Conservation (phyloP, 2,329 filamentous ascomycete genomes). For the Lachnellula cervina region DNA sequence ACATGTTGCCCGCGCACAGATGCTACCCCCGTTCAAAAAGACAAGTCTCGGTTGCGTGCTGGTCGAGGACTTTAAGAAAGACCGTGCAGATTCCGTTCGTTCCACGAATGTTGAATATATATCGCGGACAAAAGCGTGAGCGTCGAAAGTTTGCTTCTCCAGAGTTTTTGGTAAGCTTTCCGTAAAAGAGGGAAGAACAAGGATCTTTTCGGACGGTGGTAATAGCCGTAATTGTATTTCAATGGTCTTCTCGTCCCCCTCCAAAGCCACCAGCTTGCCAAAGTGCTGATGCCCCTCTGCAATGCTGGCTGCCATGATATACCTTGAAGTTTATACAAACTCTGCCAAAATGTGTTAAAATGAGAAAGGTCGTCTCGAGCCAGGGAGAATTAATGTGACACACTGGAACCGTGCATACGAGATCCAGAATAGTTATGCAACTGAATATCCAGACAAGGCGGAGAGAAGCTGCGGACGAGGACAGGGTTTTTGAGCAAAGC, state of each 20-base stretch:
- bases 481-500: not conserved
- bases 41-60: slow-evolving; percentile 48
- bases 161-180: slow-evolving; percentile 19
- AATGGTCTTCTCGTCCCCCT: slow-evolving; percentile 50
- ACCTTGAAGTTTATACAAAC: not conserved
- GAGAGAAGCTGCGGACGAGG: too few species aligned
- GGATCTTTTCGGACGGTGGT: slow-evolving; percentile 52
- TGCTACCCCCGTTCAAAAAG: slow-evolving; percentile 56
- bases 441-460: too few species aligned
- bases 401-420: not conserved
- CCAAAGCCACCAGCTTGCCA: slow-evolving; percentile 55
- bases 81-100: slow-evolving; percentile 44
- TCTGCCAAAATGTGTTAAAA: not conserved
- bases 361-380: slow-evolving; percentile 8
- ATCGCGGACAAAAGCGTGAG: slow-evolving; percentile 40
- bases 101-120: slow-evolving; percentile 47
- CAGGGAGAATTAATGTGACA: slow-evolving; percentile 8
- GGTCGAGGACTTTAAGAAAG: slow-evolving; percentile 46
- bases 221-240: slow-evolving; percentile 56
- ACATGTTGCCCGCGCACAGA: slow-evolving; percentile 50
- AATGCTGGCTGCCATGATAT: slow-evolving; percentile 2
- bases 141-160: slow-evolving; percentile 35
- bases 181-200: slow-evolving; percentile 45
- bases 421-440: too few species aligned
- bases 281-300: not conserved